Base-by-base conservation (phyloP, 371 early-diverging fungal species). In the Mortierella sp. region DNA sequence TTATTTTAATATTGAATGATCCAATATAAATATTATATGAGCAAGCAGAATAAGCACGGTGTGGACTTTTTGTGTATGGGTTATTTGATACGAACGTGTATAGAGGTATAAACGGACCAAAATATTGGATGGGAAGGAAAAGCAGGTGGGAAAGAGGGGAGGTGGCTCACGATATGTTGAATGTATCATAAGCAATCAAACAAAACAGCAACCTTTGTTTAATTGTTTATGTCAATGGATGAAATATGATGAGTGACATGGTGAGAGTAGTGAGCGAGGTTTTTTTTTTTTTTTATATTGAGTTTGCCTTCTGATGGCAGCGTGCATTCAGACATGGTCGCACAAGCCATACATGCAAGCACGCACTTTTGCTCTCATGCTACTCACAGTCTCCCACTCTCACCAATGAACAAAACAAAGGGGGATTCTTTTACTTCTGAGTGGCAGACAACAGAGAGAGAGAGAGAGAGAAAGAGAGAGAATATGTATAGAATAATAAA, bases 281-380 rank as follows among this genome's bases (percentile, higher is more conserved):
- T 40, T 13, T 40, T 47, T 47, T 47, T 47, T 47, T 47, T 47
- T 47, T 47, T 10, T 47, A 47, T 37, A 8, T 10, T 37, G 13
- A 37, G 40, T 13, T 10, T 37, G 40, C 40, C 40, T 37, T 53
- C 53, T 53, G 53, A 53, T 53, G 53, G 26, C 53, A 53, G 9
- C 53, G 26, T 53, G 53, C 8, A 53, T 22, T 53, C 53, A 53
- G 28, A 1, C 53, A 53, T 53, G 53, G 53, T 53, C 53, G 53
- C 53, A 53, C 53, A 53, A 53, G 53, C 53, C 53, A 53, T 22
- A 53, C 26, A 22, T 53, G 53, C 53, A 53, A 53, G 28, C 8
- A 23, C 13, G 53, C 53, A 53, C 26, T 9, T 13, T 45, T 10
- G 53, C 53, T 53, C 53, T 26, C 53, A 53, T 53, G 15, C 8